Evolutionary conservation across 139 green algal genomes (phyloP).

Genomic region (Pleodorina starrii): DNA sequence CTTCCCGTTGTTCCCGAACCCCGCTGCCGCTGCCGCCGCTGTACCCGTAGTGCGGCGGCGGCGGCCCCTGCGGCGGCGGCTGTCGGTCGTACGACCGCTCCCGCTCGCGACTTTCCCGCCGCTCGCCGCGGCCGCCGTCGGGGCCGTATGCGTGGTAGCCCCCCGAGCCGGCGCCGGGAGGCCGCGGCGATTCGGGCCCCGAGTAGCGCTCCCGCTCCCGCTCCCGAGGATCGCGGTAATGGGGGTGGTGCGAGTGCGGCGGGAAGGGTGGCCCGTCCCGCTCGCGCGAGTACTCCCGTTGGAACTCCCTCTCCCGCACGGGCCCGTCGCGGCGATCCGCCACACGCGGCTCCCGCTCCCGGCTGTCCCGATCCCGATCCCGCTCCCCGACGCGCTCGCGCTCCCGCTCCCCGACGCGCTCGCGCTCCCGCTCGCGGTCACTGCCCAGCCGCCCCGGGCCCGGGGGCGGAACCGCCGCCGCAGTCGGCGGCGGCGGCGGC

Average conservation of each 20-base stretch:
- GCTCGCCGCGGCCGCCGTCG: not conserved
- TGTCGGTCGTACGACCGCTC: conserved; percentile 10
- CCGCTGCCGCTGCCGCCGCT: not conserved
- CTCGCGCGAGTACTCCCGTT: not conserved
- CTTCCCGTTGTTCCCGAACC: not conserved
- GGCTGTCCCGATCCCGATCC: too few relatives aligned
- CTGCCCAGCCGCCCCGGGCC: not conserved
- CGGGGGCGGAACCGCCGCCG: not conserved
- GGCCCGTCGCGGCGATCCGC: not conserved
- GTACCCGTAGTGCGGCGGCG: not conserved
- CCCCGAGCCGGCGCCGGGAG: not conserved
- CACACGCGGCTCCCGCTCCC: not conserved
- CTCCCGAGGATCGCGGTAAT: not conserved
- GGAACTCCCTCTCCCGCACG: conserved; percentile 19
- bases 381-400: conserved; percentile 10
- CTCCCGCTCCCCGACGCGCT: not conserved
- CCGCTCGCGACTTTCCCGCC: not conserved
- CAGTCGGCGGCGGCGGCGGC: not conserved
- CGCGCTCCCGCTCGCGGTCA: conserved; percentile 7
- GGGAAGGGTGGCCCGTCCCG: not conserved
- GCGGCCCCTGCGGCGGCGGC: too few relatives aligned
- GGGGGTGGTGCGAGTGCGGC: not conserved
- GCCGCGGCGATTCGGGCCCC: conserved; percentile 8
- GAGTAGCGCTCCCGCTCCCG: not conserved
- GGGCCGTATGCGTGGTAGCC: not conserved